Percentiles rank a stretch among this genome's conserved stretches.
These are phyloP conservation scores for Vickermania ingenoplastis DNA, from an alignment of 208 protist genomes.

Conservation along the genomic window DNA sequence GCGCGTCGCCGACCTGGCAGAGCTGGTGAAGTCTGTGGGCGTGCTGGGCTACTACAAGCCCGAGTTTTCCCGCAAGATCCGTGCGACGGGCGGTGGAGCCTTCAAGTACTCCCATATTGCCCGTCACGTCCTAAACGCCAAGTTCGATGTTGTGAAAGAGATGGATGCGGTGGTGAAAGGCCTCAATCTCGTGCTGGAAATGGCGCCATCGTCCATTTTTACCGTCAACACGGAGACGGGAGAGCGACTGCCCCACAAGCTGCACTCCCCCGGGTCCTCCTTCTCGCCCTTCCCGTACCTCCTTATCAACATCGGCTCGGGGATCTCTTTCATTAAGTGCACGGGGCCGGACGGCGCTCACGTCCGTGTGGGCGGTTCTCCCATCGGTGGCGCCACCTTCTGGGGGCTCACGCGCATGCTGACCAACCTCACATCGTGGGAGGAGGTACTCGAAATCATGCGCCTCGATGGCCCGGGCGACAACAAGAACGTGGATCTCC, in stretches of 20 bases:
- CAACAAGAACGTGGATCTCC: conserved; percentile 92
- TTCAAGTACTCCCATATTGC: conserved; percentile 76
- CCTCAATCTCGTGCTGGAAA: conserved; percentile 66
- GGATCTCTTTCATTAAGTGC: conserved; percentile 95
- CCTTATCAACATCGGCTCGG: conserved; percentile 96
- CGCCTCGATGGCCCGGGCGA: conserved; percentile 88
- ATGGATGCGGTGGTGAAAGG: conserved; percentile 88
- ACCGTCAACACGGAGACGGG: conserved; percentile 62
- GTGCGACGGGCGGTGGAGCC: conserved; percentile 85
- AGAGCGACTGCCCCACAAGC: conserved; percentile 47
- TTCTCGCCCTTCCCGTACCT: conserved; percentile 91
- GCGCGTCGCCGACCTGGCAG: conserved; percentile 62
- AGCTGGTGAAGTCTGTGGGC: conserved; percentile 31
- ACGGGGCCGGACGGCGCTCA: conserved; percentile 67
- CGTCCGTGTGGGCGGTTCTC: conserved; percentile 91
- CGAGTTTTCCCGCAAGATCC: conserved; percentile 31
- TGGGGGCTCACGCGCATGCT: conserved; percentile 93
- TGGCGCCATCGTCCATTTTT: conserved; percentile 73
- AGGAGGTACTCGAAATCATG: conserved; percentile 93
- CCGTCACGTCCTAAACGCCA: conserved; percentile 29
- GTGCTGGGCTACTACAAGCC: conserved; percentile 28
- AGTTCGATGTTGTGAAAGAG: conserved; percentile 81
- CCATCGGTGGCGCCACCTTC: conserved; percentile 96
- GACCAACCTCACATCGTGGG: conserved; percentile 89
- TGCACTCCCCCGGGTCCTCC: conserved; percentile 24